Percentiles rank a stretch among this genome's conserved stretches.
These are phyloP conservation scores for Leucaena leucocephala DNA, from an alignment of 306 rosid species.

Conservation along the genomic window DNA sequence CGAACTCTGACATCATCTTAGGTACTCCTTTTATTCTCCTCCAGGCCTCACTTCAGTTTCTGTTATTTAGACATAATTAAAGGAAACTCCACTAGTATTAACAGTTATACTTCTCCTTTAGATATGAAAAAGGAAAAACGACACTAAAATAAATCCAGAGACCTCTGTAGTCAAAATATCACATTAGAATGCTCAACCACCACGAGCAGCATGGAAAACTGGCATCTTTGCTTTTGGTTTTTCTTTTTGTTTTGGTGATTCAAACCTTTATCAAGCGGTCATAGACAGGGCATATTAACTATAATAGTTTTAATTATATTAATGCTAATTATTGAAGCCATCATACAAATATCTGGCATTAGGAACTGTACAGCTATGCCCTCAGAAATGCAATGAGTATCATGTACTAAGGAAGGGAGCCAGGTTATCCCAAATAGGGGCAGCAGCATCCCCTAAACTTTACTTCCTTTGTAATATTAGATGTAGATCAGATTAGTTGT, in stretches of 20 bases:
- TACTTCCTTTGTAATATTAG: no score
- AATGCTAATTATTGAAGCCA: background rate
- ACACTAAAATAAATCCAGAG: background rate
- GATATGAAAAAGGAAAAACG: background rate
- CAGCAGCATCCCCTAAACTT: no score
- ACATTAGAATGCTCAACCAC: background rate
- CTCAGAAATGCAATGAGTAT: background rate
- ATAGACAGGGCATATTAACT: background rate
- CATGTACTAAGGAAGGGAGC: background rate
- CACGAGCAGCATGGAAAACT: background rate
- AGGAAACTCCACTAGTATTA: background rate
- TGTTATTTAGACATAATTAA: background rate
- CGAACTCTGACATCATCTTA: conserved; percentile 12
- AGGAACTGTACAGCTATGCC: background rate
- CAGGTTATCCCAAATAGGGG: no score
- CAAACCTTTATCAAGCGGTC: background rate
- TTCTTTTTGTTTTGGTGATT: background rate
- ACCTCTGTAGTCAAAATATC: background rate
- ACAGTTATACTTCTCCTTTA: background rate
- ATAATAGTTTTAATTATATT: background rate
- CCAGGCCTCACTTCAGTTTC: background rate
- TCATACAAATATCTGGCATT: background rate
- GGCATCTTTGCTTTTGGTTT: background rate
- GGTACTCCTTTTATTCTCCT: background rate
- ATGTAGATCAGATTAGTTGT: no score